Conservation (phyloP, 176 grass and related monocot genomes). For the Bolboschoenus planiculmis region DNA sequence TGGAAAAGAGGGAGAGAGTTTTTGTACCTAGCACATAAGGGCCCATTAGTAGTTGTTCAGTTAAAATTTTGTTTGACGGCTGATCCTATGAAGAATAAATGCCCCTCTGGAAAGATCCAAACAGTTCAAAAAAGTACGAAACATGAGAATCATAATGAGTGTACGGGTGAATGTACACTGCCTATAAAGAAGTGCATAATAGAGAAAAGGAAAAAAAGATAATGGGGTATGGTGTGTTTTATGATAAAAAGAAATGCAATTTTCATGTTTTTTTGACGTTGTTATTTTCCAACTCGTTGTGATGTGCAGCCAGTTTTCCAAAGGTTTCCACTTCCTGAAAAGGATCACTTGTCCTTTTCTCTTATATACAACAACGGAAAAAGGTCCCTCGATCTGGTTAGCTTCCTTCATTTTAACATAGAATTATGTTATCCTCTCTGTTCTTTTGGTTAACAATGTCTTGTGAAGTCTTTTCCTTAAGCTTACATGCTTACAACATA, state of each 20-base stretch:
- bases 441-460: conserved; percentile 1
- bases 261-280: conserved; percentile 1
- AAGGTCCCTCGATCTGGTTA: conserved; percentile 90
- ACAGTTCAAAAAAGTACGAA: not conserved
- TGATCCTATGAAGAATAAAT: not conserved
- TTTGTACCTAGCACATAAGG: not conserved
- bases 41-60: not conserved
- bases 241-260: not conserved
- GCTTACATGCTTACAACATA: conserved; percentile 1
- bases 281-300: not conserved
- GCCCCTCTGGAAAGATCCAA: not conserved
- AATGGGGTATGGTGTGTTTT: not conserved
- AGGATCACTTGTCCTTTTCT: conserved; percentile 91
- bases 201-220: not conserved
- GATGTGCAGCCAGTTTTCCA: conserved; percentile 78
- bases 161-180: not conserved
- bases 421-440: conserved; percentile 13
- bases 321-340: conserved; percentile 80
- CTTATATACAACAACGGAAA: conserved; percentile 82
- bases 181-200: not conserved
- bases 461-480: not conserved
- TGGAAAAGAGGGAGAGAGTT: not conserved
- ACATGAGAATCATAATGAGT: not conserved
- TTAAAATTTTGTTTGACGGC: not conserved
- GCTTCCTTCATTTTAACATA: not conserved